Conservation (phyloP, 1,284 basidiomycete genomes). For the Gymnopus androsaceus region DNA sequence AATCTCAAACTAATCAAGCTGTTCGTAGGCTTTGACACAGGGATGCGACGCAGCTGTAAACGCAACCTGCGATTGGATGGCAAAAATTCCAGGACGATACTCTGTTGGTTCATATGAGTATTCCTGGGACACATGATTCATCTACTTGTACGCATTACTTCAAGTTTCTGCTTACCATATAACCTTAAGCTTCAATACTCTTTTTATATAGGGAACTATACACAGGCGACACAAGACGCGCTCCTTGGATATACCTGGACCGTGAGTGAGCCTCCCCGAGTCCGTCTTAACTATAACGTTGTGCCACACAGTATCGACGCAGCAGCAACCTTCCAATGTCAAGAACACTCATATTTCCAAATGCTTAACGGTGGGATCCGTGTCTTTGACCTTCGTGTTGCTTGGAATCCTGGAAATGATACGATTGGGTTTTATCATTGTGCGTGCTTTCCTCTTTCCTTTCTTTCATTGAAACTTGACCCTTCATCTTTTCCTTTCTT, state of each 20-base stretch:
- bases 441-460: constrained; percentile 19
- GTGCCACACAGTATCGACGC: constrained; percentile 39
- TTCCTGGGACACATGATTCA: constrained; percentile 49
- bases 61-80: constrained; percentile 46
- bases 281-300: no score
- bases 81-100: constrained; percentile 39
- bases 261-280: no score
- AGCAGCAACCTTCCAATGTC: constrained; percentile 41
- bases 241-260: constrained; percentile 44
- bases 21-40: constrained; percentile 31
- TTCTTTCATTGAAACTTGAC: background rate
- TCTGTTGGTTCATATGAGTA: constrained; percentile 44
- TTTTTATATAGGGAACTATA: constrained; percentile 42
- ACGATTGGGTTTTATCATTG: constrained; percentile 50
- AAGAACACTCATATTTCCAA: constrained; percentile 44
- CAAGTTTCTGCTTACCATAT: background rate
- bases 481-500: background rate
- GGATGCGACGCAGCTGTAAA: constrained; percentile 27
- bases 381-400: constrained; percentile 45
- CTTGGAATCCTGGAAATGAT: constrained; percentile 48
- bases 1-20: background rate
- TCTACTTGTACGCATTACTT: constrained; percentile 37
- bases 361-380: constrained; percentile 47
- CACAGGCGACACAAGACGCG: constrained; percentile 39
- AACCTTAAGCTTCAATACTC: background rate